phyloP scores from a whole-genome alignment of 495 filamentous ascomycete species.

The Penicillium nucicola region DNA sequence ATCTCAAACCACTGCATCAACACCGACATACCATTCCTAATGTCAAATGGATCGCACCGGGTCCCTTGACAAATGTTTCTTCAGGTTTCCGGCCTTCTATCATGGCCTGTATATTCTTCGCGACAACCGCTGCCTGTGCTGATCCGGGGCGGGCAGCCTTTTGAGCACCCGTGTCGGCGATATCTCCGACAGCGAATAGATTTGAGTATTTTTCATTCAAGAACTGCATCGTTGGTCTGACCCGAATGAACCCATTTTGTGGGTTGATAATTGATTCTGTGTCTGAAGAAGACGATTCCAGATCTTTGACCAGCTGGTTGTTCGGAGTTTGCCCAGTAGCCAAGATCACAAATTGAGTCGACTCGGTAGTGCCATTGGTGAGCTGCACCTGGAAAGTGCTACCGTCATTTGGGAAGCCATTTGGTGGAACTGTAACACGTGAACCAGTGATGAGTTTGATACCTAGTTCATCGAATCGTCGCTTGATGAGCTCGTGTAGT shows the following conservation, averaged over 20 bases:
- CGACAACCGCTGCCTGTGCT: slow-evolving; percentile 50
- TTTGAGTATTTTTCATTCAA: slow-evolving; percentile 42
- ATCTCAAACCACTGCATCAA: no score
- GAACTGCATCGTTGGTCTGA: slow-evolving; percentile 57
- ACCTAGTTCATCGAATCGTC: slow-evolving; percentile 38
- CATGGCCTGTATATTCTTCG: slow-evolving; percentile 50
- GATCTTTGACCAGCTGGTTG: slow-evolving; percentile 41
- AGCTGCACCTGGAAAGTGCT: slow-evolving; percentile 28
- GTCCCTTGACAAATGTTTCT: slow-evolving; percentile 32
- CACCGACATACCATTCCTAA: slow-evolving; percentile 46
- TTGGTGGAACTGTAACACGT: slow-evolving; percentile 27
- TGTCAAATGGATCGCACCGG: slow-evolving; percentile 46
- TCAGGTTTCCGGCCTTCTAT: slow-evolving; percentile 33
- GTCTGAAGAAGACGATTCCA: slow-evolving; percentile 31
- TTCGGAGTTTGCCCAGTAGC: slow-evolving; percentile 59
- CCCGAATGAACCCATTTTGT: slow-evolving; percentile 47
- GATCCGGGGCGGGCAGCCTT: slow-evolving; percentile 53
- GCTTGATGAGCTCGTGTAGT: slow-evolving; percentile 46
- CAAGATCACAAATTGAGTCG: slow-evolving; percentile 42
- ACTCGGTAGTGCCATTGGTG: slow-evolving; percentile 31
- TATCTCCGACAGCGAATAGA: slow-evolving; percentile 59
- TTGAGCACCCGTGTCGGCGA: slow-evolving; percentile 55
- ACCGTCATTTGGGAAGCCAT: slow-evolving; percentile 30
- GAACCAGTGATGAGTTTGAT: slow-evolving; percentile 36
- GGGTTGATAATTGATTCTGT: slow-evolving; percentile 41